A percentile compares a stretch with the other conserved stretches of the same genome.
These are phyloP conservation scores for Zelopaecilomyces penicillatus DNA, from an alignment of 2,329 filamentous ascomycete genomes.

Conservation along the genomic window DNA sequence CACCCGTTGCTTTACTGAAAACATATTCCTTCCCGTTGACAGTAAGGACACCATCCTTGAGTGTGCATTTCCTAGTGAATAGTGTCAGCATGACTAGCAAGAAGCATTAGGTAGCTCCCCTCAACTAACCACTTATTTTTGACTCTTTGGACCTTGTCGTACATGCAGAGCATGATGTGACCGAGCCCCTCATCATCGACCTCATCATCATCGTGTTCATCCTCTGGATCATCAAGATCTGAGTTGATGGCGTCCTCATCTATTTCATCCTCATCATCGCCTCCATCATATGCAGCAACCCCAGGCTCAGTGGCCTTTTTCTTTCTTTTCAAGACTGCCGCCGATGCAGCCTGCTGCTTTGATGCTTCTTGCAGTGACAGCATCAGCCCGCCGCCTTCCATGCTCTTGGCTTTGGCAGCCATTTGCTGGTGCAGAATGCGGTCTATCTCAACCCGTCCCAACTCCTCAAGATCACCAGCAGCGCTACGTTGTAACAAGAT, in stretches of 20 bases:
- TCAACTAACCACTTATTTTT: constrained; percentile 85
- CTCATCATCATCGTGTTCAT: constrained; percentile 73
- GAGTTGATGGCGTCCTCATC: constrained; percentile 96
- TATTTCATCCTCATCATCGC: constrained; percentile 49
- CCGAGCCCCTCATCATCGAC: constrained; percentile 77
- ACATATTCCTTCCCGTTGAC: constrained; percentile 94
- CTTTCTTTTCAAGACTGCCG: constrained; percentile 14
- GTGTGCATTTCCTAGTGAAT: constrained; percentile 75
- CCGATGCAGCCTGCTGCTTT: constrained; percentile 18
- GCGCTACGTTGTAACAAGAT: constrained; percentile 51
- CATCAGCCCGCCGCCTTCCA: constrained; percentile 72
- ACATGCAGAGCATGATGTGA: constrained; percentile 97
- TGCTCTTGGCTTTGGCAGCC: constrained; percentile 53
- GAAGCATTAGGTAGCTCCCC: no score
- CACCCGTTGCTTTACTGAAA: constrained; percentile 94
- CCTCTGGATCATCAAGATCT: constrained; percentile 90
- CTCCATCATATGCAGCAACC: constrained; percentile 52
- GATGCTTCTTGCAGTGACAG: constrained; percentile 54
- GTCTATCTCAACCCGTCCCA: constrained; percentile 58
- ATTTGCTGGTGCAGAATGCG: constrained; percentile 61
- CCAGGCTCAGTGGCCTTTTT: constrained; percentile 16
- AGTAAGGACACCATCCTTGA: constrained; percentile 92
- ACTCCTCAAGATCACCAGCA: constrained; percentile 45
- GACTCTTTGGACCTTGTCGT: constrained; percentile 97
- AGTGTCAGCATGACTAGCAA: constrained; percentile 10